Base-by-base conservation (phyloP, 345 rosid genomes). In the Populus deltoides region DNA sequence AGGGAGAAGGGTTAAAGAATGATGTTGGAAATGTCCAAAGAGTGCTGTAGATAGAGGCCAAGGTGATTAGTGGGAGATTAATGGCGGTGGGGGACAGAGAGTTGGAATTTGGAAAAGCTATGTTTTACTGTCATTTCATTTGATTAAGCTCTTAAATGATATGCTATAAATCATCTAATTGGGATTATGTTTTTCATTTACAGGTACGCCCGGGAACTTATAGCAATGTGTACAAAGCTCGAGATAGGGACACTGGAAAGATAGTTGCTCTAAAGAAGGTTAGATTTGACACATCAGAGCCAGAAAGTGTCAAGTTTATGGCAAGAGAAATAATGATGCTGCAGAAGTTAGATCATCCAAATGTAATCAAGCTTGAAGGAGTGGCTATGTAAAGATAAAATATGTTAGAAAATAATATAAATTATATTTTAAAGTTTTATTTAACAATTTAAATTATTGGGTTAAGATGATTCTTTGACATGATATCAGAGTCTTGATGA, bases 171-270 rank as follows among this genome's bases (percentile, higher is more conserved):
- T 51, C 57, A 51, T 51, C 20, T 17, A 47, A 27, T 43, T 71
- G 4, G 36, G 24, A 17, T 7, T 31, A 6, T 29, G 43, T 67
- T 33, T 22, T 73, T 35, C 18, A 33, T 77, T 20, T 76, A 80
- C 87, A 94, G 98, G 31, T 93, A 39, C 98, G 98, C 41, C 98
- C 92, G 39, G 98, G 98, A 79, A 94, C 97, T 35, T 91, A 93
- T 66, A 93, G 97, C 89, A 93, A 92, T 82, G 97, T 94, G 74
- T 93, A 94, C 81, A 91, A 93, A 83, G 98, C 97, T 65, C 75
- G 87, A 85, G 97, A 92, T 47, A 72, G 91, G 75, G 93, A 91
- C 77, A 89, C 87, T 0, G 86, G 92, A 13, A 90, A 90, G 82
- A 89, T 93, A 39, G 97, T 95, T 36, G 98, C 98, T 47, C 81